Base-by-base conservation (phyloP, 306 rosid genomes). In the Castanopsis chinensis region DNA sequence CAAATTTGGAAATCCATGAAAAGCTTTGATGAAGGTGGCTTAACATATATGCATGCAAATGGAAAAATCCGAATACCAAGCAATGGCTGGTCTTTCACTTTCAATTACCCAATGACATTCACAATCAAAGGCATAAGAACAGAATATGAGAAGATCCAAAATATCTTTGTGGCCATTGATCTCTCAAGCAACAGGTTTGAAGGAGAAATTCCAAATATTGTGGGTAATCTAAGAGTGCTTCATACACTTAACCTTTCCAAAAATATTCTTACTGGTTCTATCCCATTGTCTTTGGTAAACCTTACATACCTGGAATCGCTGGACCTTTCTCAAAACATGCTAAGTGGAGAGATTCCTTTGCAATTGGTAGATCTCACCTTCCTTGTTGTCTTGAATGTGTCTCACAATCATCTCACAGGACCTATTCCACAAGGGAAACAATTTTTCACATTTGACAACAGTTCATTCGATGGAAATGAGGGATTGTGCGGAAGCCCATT, bases 61-160 rank as follows among this genome's bases (percentile, higher is more conserved):
- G 10, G 0, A 6, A 0, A 2, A 1, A 3, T 17, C 9, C 37
- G 1, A 6, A 2, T 5, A 5, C 0, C 25, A 6, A 9, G 3
- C 2, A 0, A 0, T 5, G 1, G 10, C 0, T 5, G 7, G 3
- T 4, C 0, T 0, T 1, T 0, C 17, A 2, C 5, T 0, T 9
- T 1, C 27, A 4, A 0, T 8, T 20, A 13, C 0, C 21, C 2
- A 20, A 58, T 58, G 64, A 58, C 13, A 58, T n/a, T 57, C 1
- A 20, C 18, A 0, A 58, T 1, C 5, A 58, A 58, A 58, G 64
- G 64, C 64, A 58, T 13, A 4, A 1, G 4, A 2, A 59, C 17
- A 33, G 7, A 33, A 33, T 33, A 33, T 33, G 1, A 1, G 37
- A 33, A 5, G 2, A 33, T 33, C 37, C 1, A 0, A 3, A 0